A percentile compares a stretch with the other conserved stretches of the same genome.
phyloP scores from a whole-genome alignment of 345 rosid species.

The Bruguiera gymnorhiza region DNA sequence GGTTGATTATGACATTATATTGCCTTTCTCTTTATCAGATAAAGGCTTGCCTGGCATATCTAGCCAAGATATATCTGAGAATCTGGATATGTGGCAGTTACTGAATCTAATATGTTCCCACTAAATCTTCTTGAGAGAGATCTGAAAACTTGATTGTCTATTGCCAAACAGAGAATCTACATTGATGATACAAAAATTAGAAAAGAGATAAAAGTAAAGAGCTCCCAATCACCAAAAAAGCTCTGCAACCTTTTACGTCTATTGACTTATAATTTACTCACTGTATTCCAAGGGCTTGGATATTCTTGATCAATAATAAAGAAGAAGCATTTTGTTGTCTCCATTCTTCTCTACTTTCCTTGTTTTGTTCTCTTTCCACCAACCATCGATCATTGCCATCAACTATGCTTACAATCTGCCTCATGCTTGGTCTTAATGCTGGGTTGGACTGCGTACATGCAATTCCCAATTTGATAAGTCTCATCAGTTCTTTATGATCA shows the following conservation, averaged over 20 bases:
- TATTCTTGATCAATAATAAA: conserved; percentile 60
- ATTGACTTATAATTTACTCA: conserved; percentile 24
- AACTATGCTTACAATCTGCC: conserved; percentile 79
- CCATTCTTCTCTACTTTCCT: conserved; percentile 65
- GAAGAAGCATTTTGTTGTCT: conserved; percentile 51
- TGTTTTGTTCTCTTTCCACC: conserved; percentile 30
- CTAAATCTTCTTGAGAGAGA: conserved; percentile 9
- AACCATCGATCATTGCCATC: conserved; percentile 66
- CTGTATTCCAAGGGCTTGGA: conserved; percentile 86
- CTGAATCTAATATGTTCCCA: neutral
- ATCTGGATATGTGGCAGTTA: neutral
- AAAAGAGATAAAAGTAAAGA: conserved; percentile 5
- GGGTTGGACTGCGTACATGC: conserved; percentile 82
- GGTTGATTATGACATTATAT: neutral
- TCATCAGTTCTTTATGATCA: conserved; percentile 45
- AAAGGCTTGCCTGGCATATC: neutral
- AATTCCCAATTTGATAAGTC: conserved; percentile 60
- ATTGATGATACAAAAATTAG: conserved; percentile 14
- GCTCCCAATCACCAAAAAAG: conserved; percentile 1
- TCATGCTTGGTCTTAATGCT: conserved; percentile 62
- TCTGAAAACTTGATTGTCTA: conserved; percentile 11
- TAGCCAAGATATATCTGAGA: neutral
- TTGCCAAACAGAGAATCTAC: conserved; percentile 17
- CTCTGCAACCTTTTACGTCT: conserved; percentile 6
- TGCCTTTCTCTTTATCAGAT: neutral